Conservation (phyloP, 2,329 filamentous ascomycete genomes). For the Pestalotiopsis sp. region DNA sequence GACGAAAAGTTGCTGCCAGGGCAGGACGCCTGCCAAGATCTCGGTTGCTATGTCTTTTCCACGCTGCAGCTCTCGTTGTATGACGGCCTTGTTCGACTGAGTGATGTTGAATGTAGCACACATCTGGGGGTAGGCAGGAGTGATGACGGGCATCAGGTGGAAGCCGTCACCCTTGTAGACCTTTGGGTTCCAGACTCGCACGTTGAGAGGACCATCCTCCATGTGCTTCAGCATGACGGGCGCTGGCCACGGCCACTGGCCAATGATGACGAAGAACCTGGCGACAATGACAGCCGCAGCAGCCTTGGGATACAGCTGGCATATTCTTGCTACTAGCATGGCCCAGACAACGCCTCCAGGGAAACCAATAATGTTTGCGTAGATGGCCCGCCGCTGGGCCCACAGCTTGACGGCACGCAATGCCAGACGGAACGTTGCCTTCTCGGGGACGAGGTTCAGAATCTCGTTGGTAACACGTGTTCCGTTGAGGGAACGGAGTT, state of each 20-base stretch:
- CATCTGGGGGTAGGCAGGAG: slow-evolving; percentile 96
- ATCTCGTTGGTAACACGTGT: slow-evolving; percentile 95
- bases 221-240: slow-evolving; percentile 90
- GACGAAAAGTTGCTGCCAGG: slow-evolving; percentile 85
- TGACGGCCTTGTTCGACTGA: slow-evolving; percentile 79
- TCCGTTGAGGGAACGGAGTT: slow-evolving; percentile 88
- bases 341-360: slow-evolving; percentile 97
- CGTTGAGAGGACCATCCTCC: slow-evolving; percentile 76
- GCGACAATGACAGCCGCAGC: slow-evolving; percentile 84
- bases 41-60: slow-evolving; percentile 75
- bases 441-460: slow-evolving; percentile 81
- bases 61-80: slow-evolving; percentile 78
- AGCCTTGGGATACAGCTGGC: slow-evolving; percentile 93
- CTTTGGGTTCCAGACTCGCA: slow-evolving; percentile 93
- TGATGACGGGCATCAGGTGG: slow-evolving; percentile 98
- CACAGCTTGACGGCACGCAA: slow-evolving; percentile 93
- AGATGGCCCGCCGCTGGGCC: slow-evolving; percentile 90
- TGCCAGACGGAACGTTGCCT: slow-evolving; percentile 85
- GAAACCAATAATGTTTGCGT: slow-evolving; percentile 94
- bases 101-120: slow-evolving; percentile 96
- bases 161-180: slow-evolving; percentile 78
- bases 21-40: slow-evolving; percentile 74
- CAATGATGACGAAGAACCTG: slow-evolving; percentile 94
- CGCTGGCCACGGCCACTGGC: slow-evolving; percentile 89
- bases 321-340: slow-evolving; percentile 93